phyloP scores from a whole-genome alignment of 768 basidiomycete species.

The Hygrocybe coccinea region DNA sequence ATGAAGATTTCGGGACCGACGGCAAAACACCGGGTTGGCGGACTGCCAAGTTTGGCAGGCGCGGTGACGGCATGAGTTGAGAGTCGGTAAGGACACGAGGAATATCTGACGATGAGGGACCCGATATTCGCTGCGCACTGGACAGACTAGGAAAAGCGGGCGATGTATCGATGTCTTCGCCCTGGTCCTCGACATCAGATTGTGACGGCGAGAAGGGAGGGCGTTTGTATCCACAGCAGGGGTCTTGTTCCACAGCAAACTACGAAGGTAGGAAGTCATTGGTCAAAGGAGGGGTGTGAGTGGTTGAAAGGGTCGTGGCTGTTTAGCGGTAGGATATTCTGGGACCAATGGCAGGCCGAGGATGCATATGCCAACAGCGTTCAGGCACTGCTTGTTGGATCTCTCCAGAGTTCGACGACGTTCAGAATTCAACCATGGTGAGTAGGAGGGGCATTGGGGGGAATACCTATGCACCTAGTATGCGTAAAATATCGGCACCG shows the following conservation, averaged over 20 bases:
- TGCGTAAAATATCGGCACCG: no score
- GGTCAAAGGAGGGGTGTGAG: no score
- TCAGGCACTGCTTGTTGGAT: no score
- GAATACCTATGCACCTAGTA: no score
- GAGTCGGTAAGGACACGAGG: slow-evolving; percentile 43
- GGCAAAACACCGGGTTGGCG: slow-evolving; percentile 36
- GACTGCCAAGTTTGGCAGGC: slow-evolving; percentile 38
- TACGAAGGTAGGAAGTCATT: no score
- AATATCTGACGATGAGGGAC: slow-evolving; percentile 23
- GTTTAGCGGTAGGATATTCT: no score
- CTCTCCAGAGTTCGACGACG: no score
- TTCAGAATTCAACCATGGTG: no score
- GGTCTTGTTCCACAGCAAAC: slow-evolving; percentile 48
- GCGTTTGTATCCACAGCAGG: slow-evolving; percentile 19
- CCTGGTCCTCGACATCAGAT: slow-evolving; percentile 34
- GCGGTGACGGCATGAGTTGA: slow-evolving; percentile 53
- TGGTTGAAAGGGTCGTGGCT: no score
- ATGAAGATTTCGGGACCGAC: slow-evolving; percentile 20
- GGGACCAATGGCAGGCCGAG: no score
- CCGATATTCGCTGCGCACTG: slow-evolving; percentile 61
- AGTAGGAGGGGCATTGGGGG: no score
- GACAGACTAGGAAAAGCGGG: slow-evolving; percentile 70
- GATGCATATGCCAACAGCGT: no score
- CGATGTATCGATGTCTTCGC: slow-evolving; percentile 50
- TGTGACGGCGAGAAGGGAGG: slow-evolving; percentile 35